These are phyloP conservation scores for Globisporangium cylindrosporum DNA, from an alignment of 352 stramenopile genomes.

Conservation along the genomic window DNA sequence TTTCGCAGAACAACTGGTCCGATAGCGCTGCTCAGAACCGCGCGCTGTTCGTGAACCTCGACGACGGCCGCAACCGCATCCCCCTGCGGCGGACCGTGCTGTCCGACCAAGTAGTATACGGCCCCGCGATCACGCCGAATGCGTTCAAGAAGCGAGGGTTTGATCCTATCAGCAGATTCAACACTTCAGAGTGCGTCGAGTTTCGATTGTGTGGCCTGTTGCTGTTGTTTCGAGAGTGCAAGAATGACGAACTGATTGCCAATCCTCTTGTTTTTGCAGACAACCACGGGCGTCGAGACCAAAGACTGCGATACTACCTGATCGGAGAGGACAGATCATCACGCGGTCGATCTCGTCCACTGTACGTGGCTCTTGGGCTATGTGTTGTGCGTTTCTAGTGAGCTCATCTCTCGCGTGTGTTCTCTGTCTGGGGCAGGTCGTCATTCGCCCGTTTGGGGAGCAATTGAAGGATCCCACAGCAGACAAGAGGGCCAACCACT, in stretches of 20 bases:
- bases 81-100: slow-evolving; percentile 44
- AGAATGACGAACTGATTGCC: not conserved
- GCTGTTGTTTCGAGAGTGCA: not conserved
- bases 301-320: slow-evolving; percentile 29
- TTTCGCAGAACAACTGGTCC: slow-evolving; percentile 16
- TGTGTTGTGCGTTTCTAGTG: not conserved
- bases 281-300: slow-evolving; percentile 18
- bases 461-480: slow-evolving; percentile 6
- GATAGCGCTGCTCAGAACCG: slow-evolving; percentile 10
- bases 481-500: slow-evolving; percentile 11
- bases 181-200: slow-evolving; percentile 11
- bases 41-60: slow-evolving; percentile 41
- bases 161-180: not conserved
- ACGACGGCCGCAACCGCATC: slow-evolving; percentile 62
- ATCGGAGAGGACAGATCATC: slow-evolving; percentile 41
- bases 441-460: slow-evolving; percentile 57
- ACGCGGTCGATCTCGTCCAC: slow-evolving; percentile 41
- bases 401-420: not conserved
- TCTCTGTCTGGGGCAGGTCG: slow-evolving; percentile 24
- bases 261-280: not conserved
- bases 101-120: slow-evolving; percentile 66
- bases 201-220: not conserved
- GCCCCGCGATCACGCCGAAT: slow-evolving; percentile 54
- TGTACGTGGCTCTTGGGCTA: slow-evolving; percentile 19
- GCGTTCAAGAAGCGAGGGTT: slow-evolving; percentile 21